phyloP scores from a whole-genome alignment of 331 rosid genomes.

The Stylosanthes scabra region DNA sequence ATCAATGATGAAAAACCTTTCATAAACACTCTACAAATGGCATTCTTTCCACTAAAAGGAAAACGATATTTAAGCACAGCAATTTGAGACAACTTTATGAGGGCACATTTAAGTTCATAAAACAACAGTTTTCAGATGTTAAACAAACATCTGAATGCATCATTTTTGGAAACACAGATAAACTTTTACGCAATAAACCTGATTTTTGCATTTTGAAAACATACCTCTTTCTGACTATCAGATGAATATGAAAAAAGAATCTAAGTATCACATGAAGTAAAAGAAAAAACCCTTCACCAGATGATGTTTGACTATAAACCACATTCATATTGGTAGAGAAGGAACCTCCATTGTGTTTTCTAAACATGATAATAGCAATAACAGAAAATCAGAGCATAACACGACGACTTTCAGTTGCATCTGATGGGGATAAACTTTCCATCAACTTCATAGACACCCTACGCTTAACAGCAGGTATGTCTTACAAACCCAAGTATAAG shows the following conservation, averaged over 20 bases:
- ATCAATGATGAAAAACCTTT: slow-evolving; percentile 27
- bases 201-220: slow-evolving; percentile 4
- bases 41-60: neutral
- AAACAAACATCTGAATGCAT: neutral
- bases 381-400: slow-evolving; percentile 6
- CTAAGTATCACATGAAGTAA: neutral
- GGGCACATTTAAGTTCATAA: neutral
- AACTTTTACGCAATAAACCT: neutral
- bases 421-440: slow-evolving; percentile 6
- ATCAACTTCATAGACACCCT: neutral
- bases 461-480: neutral
- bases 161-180: neutral
- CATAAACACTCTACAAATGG: neutral
- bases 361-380: neutral
- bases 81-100: neutral
- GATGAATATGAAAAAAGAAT: neutral
- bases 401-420: neutral
- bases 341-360: neutral
- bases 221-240: neutral
- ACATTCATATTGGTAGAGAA: neutral
- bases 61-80: no score
- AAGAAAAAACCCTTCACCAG: neutral
- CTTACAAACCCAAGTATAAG: no score
- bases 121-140: no score
- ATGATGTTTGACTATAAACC: neutral